Evolutionary conservation across 768 basidiomycete species (phyloP), one percentile per base, ranked within the genome.

Genomic region (Chalciporus chontae): DNA sequence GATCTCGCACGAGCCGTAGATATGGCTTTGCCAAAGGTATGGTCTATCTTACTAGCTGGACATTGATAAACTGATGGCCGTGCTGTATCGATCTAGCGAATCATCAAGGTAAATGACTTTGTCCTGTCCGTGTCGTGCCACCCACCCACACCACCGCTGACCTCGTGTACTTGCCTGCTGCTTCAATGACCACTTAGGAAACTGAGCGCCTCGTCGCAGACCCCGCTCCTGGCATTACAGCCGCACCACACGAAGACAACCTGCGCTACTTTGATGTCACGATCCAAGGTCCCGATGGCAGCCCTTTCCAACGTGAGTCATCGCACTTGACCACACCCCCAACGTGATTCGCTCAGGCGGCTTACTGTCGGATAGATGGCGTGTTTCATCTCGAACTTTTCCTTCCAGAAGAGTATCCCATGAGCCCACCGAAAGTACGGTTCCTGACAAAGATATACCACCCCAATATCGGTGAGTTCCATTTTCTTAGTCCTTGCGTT

Each of bases 361-460:
- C 5, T 15, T 42, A 11, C 19, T 4, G 9, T n/a, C 15, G 14
- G 4, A 34, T 51, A 96, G 94, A 86, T 60, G 96, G 95, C 18
- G 76, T 89, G 17, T 98, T 98, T 75, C 88, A 85, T 61, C 79
- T 98, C n/a, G 96, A 99, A 70, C 77, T 99, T 39, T 99, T 98
- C 74, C 76, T 99, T 23, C 96, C 96, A 4, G 96, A 98, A 70
- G 96, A 98, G 69, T 99, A 99, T 72, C 96, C 96, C 1, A 99
- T 99, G 96, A 90, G 88, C 43, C 95, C 96, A 0, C 96, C 96
- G 19, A 99, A 99, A 73, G 96, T 99, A 50, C 80, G 95, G 58
- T 97, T 95, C 74, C 74, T 96, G 60, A 96, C 94, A 49, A 94
- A 94, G 85, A 95, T 97, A 76, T 94, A 95, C 75, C 94, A 97